Evolutionary conservation across 1,139 yeast species (phyloP), one percentile per base, ranked within the genome.

Genomic region (Petasospora fabianii): DNA sequence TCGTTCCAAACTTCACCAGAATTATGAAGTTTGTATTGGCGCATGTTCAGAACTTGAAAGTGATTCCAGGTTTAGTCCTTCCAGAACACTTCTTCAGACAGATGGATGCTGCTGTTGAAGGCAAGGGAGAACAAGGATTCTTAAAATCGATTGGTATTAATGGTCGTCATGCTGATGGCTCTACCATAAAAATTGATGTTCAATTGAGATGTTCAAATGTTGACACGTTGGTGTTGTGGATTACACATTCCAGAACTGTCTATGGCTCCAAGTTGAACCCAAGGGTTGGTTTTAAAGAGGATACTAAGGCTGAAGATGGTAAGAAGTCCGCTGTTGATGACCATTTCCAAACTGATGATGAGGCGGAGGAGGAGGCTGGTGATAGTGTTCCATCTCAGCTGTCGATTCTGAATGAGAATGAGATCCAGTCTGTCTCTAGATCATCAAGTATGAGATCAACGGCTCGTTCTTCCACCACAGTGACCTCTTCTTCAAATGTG

Each of bases 21-120:
- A 69, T 84, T 30, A 64, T 86, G 42, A 61, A 65, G 4, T 58
- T 64, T 20, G 80, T 86, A 3, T 57, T 71, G 16, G 59, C 57
- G 4, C 69, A 69, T 27, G 69, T 66, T 28, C 72, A 74, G 14
- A 54, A 61, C 15, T 50, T 68, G 42, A 58, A 58, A 41, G 55
- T 65, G 21, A 47, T 56, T 6, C 57, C 58, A 10, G 85, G 75
- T 54, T 71, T 64, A 65, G 95, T 88, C 0, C 64, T 88, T 13
- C 96, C 96, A 0, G 97, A 88, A 58, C 96, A 88, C 61, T 83
- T 84, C 57, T 87, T 88, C 61, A 71, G 97, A 48, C 80, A 80
- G 46, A 60, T 73, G 27, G 62, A 66, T 16, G 68, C 66, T 26
- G 54, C 44, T 43, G 57, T 38, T 49, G 58, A 46, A 48, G 38